Evolutionary conservation across 257 asterid genomes (phyloP), one percentile per base, ranked within the genome.

Genomic region (Penstemon newberryi): DNA sequence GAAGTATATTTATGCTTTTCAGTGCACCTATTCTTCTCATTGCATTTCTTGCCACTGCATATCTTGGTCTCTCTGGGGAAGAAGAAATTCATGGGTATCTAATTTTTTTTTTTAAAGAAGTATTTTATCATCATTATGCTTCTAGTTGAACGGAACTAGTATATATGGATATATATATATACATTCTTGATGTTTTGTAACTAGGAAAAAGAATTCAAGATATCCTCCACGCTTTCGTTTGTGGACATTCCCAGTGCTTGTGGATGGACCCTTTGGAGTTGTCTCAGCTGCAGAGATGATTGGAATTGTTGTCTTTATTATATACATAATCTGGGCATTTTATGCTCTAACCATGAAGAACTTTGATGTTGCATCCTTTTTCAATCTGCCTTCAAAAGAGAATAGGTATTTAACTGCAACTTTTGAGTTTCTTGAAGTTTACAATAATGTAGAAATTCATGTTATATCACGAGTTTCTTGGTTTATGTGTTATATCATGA

Each of bases 231-330:
- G 79, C 12, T 75, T 89, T 43, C 82, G 91, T 8, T 55, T 92
- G 63, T 84, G 96, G 98, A 92, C 98, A 13, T 83, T 92, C 56
- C 96, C 98, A 4, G 85, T 92, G 61, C 65, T 89, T 15, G 91
- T 87, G 55, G 88, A 87, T 37, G 96, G 96, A 9, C 92, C 96
- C 9, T 92, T 92, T 46, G 98, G 98, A 36, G 98, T 92, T 56
- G 95, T 89, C 43, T 83, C 98, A 10, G 98, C 98, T 5, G 92
- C 89, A 40, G 98, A 92, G 77, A 77, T 84, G 64, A 81, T 92
- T 67, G 96, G 92, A 18, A 84, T 92, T 12, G 36, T 79, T 19
- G n/a, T 84, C 49, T 87, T 92, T 40, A 5, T 74, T 5, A 37
- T 64, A 25, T 92, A 84, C 69, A 58, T 86, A 18, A 52, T 86